phyloP scores from a whole-genome alignment of 2,329 filamentous ascomycete genomes.

The Penicillium corylophilum region DNA sequence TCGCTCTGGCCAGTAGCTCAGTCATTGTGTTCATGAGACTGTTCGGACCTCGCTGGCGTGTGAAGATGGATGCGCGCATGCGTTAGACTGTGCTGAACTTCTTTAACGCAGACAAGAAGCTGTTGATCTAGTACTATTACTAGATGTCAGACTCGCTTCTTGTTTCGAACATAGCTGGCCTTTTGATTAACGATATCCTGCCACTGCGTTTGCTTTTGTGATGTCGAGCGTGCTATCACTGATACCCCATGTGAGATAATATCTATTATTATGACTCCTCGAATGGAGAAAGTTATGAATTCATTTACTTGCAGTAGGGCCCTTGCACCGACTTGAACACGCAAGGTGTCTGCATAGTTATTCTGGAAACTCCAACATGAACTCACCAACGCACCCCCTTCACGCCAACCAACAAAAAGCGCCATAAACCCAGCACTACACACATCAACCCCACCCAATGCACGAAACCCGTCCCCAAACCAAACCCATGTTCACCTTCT shows the following conservation, averaged over 20 bases:
- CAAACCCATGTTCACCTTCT: neutral
- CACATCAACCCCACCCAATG: neutral
- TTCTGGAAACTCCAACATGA: neutral
- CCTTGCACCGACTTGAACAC: neutral
- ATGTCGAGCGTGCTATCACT: neutral
- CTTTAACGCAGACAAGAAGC: neutral
- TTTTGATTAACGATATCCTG: neutral
- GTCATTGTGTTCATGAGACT: conserved; percentile 61
- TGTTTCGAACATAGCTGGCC: neutral
- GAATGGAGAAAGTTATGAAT: neutral
- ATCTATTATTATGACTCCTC: neutral
- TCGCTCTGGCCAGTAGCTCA: conserved; percentile 59
- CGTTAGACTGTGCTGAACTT: conserved; percentile 11
- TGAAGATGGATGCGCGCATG: conserved; percentile 54
- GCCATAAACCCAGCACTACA: neutral
- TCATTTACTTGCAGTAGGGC: neutral
- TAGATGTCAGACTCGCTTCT: neutral
- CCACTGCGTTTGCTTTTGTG: neutral
- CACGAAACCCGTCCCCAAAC: neutral
- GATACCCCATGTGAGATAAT: neutral
- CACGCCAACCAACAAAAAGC: neutral
- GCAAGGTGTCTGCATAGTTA: neutral
- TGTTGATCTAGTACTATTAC: neutral
- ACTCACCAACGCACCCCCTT: neutral
- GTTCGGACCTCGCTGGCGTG: conserved; percentile 64